Evolutionary conservation across 192 early-diverging fungal species (phyloP).

Genomic region (Backusella tuberculispora): DNA sequence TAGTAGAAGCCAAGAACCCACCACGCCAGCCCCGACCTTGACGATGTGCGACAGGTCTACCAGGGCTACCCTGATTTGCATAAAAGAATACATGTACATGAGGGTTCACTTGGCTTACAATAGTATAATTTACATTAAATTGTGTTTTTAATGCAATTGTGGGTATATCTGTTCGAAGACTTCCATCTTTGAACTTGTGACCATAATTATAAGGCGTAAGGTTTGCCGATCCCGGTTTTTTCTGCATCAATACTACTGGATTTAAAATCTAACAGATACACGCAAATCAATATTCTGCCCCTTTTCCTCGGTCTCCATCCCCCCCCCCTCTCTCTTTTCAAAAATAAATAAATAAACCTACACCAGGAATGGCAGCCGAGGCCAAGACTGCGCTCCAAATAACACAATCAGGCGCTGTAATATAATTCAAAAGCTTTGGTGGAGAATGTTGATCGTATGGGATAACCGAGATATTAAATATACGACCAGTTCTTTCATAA

Average conservation of each 20-base stretch:
- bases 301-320: neutral
- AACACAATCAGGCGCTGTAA: slow-evolving; percentile 85
- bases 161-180: slow-evolving; percentile 81
- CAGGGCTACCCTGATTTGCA: slow-evolving; percentile 71
- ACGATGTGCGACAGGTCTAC: slow-evolving; percentile 71
- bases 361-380: slow-evolving; percentile 80
- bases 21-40: slow-evolving; percentile 79
- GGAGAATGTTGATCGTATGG: slow-evolving; percentile 72
- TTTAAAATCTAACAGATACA: slow-evolving; percentile 57
- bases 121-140: slow-evolving; percentile 85
- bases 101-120: slow-evolving; percentile 89
- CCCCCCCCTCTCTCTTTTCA: neutral
- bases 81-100: slow-evolving; percentile 89
- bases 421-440: slow-evolving; percentile 84
- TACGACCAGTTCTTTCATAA: slow-evolving; percentile 83
- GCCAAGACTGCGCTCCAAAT: slow-evolving; percentile 86
- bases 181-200: slow-evolving; percentile 85
- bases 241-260: slow-evolving; percentile 82
- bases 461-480: slow-evolving; percentile 84
- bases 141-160: slow-evolving; percentile 70
- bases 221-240: slow-evolving; percentile 45
- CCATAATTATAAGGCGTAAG: slow-evolving; percentile 78
- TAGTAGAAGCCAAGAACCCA: slow-evolving; percentile 78
- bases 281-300: neutral
- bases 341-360: slow-evolving; percentile 18